Conservation (phyloP, 2,329 filamentous ascomycete species). For the Fusarium haematococcum region DNA sequence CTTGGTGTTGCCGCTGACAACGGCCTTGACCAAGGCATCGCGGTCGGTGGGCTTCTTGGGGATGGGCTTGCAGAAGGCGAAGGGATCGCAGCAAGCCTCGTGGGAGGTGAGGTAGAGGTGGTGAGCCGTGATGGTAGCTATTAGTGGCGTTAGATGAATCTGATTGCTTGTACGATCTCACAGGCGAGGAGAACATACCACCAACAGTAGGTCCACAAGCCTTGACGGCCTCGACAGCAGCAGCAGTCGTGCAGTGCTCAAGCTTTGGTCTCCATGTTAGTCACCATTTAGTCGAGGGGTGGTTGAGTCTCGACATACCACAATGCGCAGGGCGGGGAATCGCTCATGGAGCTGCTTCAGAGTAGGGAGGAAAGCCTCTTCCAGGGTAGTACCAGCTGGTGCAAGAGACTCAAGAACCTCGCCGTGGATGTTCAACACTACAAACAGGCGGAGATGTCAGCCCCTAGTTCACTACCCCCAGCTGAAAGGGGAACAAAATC, state of each 20-base stretch:
- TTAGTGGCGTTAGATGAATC: constrained; percentile 3
- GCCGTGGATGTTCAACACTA: constrained; percentile 91
- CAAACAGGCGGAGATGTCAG: neutral
- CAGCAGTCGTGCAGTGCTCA: constrained; percentile 90
- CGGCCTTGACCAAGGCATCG: constrained; percentile 76
- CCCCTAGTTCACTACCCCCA: neutral
- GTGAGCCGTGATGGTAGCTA: constrained; percentile 85
- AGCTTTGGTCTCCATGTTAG: constrained; percentile 51
- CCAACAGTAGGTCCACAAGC: constrained; percentile 82
- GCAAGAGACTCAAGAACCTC: constrained; percentile 72
- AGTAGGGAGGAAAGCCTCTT: constrained; percentile 80
- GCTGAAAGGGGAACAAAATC: too few species aligned
- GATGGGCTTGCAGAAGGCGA: constrained; percentile 80
- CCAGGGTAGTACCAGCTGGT: constrained; percentile 59
- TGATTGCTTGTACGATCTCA: neutral
- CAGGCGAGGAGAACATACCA: constrained; percentile 47
- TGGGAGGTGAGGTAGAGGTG: constrained; percentile 86
- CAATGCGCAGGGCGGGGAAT: constrained; percentile 79
- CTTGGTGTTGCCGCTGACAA: constrained; percentile 68
- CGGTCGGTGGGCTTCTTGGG: constrained; percentile 80
- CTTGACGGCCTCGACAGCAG: constrained; percentile 81
- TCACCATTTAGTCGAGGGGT: neutral
- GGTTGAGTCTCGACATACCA: constrained; percentile 49
- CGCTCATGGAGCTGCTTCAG: constrained; percentile 76
- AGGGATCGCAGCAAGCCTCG: constrained; percentile 69